Evolutionary conservation across 1,139 yeast species (phyloP).

Genomic region (Debaryomyces psychrophilus): DNA sequence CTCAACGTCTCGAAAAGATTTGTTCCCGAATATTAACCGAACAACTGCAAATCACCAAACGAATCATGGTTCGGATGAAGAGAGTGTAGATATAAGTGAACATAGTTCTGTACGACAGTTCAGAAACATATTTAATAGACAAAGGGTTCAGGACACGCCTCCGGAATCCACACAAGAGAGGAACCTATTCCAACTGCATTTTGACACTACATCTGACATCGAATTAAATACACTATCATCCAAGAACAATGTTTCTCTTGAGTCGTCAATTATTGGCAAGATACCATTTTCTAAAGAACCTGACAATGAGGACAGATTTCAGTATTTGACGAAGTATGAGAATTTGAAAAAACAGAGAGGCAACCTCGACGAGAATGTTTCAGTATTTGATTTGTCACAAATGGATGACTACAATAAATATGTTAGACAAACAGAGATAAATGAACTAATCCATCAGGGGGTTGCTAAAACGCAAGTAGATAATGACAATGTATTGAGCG

Average conservation of each 20-base stretch:
- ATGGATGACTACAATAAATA: conserved; percentile 42
- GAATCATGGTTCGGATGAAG: conserved; percentile 6
- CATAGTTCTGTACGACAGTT: conserved; percentile 19
- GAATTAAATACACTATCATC: conserved; percentile 1
- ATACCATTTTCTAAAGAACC: conserved; percentile 14
- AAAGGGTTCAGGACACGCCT: conserved; percentile 15
- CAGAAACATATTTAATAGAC: conserved; percentile 15
- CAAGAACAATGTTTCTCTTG: conserved; percentile 20
- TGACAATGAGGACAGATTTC: conserved; percentile 31
- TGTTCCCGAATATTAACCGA: conserved; percentile 14
- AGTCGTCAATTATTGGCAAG: conserved; percentile 31
- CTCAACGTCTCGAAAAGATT: conserved; percentile 8
- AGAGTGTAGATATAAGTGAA: conserved; percentile 10
- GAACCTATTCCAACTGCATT: conserved; percentile 19
- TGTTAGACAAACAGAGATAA: conserved; percentile 40
- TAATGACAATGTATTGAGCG: conserved; percentile 28
- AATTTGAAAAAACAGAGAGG: conserved; percentile 19
- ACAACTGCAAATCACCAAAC: conserved; percentile 5
- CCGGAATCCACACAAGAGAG: background rate
- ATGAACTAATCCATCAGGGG: conserved; percentile 34
- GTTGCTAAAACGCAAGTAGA: conserved; percentile 15
- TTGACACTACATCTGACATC: conserved; percentile 19
- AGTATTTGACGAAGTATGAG: conserved; percentile 33
- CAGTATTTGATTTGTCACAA: conserved; percentile 38
- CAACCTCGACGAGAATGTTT: conserved; percentile 23